Base-by-base conservation (phyloP, 179 eudicot genomes). In the Gypsophila paniculata region DNA sequence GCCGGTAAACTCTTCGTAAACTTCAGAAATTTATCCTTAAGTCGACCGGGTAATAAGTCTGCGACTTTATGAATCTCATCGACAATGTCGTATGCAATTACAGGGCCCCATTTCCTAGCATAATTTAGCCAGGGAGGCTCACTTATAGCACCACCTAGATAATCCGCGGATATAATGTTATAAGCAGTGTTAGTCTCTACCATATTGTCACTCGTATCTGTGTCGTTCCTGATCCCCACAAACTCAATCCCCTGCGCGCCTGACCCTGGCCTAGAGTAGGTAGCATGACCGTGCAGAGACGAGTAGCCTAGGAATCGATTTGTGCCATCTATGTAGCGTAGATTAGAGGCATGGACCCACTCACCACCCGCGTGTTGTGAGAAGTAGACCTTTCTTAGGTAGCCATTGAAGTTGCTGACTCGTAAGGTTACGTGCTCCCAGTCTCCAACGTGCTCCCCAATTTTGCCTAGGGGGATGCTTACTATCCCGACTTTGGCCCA, bases 401-500 rank as follows among this genome's bases (percentile, higher is more conserved):
- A 67, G 11, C 96, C 96, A 32, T 88, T 81, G 60, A 90, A 90
- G 61, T 90, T 90, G 75, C 91, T 90, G 5, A 90, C 63, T 62
- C 96, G 81, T 18, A 90, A 53, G 0, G 96, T 90, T 3, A 86
- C 57, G 52, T 90, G 96, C 78, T 90, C 96, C 96, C 96, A 90
- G 58, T 90, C 96, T 10, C 87, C 86, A 4, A 82, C 85, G 61
- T 90, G 96, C 46, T 86, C 87, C 8, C 96, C 96, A 4, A 90
- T 72, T 36, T 74, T 75, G 22, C 91, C 93, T 32, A 90, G 61
- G 19, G 89, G 75, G 25, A 90, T 61, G 51, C 78, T 76, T 0
- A 88, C 54, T 8, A 80, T 8, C 2, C 84, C 87, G 5, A 88
- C 75, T 49, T 88, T 88, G 14, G 87, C 90, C 2, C 65, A 85